These are phyloP conservation scores for Zasmidium angulare DNA, from an alignment of 2,329 filamentous ascomycete genomes.

Conservation along the genomic window DNA sequence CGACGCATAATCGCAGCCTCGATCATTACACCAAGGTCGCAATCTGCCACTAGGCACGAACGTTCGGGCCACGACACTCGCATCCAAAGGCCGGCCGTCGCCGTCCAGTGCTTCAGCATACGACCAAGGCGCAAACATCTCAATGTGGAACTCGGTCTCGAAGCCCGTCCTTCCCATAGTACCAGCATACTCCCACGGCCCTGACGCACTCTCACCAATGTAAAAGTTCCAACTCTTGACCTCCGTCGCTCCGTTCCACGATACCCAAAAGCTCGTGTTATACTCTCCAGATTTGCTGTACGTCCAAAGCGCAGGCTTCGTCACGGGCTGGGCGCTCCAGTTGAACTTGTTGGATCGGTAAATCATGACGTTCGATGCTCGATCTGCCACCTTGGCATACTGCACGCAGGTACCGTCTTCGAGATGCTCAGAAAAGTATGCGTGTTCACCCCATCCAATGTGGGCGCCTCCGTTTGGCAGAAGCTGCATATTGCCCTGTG, in stretches of 20 bases:
- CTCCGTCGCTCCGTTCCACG: slow-evolving; percentile 54
- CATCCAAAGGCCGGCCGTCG: slow-evolving; percentile 31
- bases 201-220: slow-evolving; percentile 36
- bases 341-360: slow-evolving; percentile 57
- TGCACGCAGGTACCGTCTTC: slow-evolving; percentile 53
- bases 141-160: slow-evolving; percentile 40
- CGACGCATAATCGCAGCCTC: slow-evolving; percentile 31
- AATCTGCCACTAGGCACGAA: slow-evolving; percentile 37
- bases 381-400: slow-evolving; percentile 50
- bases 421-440: slow-evolving; percentile 46
- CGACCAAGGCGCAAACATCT: slow-evolving; percentile 27
- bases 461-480: slow-evolving; percentile 55
- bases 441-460: slow-evolving; percentile 56
- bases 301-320: slow-evolving; percentile 40
- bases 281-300: slow-evolving; percentile 36
- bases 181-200: slow-evolving; percentile 40
- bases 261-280: slow-evolving; percentile 49
- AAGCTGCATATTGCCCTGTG: slow-evolving; percentile 55
- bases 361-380: slow-evolving; percentile 46
- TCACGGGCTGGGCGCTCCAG: slow-evolving; percentile 52
- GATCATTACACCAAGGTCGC: slow-evolving; percentile 33
- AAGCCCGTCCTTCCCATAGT: slow-evolving; percentile 44
- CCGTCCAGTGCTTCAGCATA: slow-evolving; percentile 37
- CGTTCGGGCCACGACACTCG: slow-evolving; percentile 36
- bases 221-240: slow-evolving; percentile 54